Evolutionary conservation across 257 asterid genomes (phyloP).

Genomic region (Catharanthus roseus): DNA sequence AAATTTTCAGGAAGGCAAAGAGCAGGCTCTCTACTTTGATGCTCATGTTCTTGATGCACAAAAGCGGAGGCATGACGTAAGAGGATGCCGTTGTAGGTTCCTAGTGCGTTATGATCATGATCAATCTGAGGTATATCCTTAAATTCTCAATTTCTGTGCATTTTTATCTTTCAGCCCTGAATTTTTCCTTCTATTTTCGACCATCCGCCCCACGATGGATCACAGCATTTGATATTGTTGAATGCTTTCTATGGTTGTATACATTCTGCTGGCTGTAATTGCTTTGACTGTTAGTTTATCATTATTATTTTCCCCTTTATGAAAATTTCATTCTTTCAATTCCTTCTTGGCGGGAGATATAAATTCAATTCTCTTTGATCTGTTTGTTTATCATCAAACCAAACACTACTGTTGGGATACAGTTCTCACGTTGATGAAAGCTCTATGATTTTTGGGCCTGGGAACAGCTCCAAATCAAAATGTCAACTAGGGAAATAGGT

Average conservation of each 20-base stretch:
- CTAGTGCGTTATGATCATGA: slow-evolving; percentile 95
- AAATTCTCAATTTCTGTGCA: not conserved
- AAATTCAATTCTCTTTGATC: not conserved
- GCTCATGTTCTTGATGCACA: slow-evolving; percentile 96
- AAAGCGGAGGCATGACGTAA: slow-evolving; percentile 90
- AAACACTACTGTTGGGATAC: not conserved
- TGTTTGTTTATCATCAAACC: not conserved
- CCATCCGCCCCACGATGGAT: not conserved
- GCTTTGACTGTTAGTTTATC: not conserved
- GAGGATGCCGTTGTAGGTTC: slow-evolving; percentile 98
- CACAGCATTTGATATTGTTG: not conserved
- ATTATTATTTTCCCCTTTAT: not conserved
- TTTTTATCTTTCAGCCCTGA: not conserved
- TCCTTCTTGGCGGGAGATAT: not conserved
- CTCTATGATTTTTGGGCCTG: not conserved
- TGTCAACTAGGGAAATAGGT: not conserved
- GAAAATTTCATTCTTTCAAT: not conserved
- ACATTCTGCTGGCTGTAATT: not conserved
- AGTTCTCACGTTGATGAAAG: not conserved
- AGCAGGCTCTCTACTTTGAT: slow-evolving; percentile 94
- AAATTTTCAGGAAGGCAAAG: slow-evolving; percentile 83
- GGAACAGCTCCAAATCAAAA: not conserved
- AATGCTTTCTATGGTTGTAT: not conserved
- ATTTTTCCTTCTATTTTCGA: not conserved
- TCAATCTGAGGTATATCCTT: slow-evolving; percentile 69